These are phyloP conservation scores for Penicillium palitans DNA, from an alignment of 2,329 filamentous ascomycete genomes.

Conservation along the genomic window DNA sequence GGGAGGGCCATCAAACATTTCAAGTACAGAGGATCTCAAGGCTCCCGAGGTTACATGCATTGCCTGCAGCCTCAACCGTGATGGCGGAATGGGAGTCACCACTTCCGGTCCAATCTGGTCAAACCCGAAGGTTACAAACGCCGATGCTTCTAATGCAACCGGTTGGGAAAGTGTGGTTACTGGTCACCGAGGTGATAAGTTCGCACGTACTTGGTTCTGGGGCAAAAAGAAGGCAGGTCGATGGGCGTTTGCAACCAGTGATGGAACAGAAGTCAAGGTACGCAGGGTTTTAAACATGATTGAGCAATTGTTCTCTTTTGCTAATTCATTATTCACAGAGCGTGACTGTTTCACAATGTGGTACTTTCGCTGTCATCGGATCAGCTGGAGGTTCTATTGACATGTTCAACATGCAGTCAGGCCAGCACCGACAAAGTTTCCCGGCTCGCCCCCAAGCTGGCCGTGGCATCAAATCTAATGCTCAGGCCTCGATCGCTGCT, in stretches of 20 bases:
- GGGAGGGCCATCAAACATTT: slow-evolving; percentile 26
- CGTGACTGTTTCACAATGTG: slow-evolving; percentile 85
- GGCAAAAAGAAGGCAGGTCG: slow-evolving; percentile 87
- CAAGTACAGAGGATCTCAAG: slow-evolving; percentile 58
- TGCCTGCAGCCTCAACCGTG: slow-evolving; percentile 86
- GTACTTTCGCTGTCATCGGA: slow-evolving; percentile 88
- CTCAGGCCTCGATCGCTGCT: slow-evolving; percentile 40
- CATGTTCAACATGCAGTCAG: slow-evolving; percentile 96
- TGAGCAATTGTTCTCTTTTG: slow-evolving; percentile 1
- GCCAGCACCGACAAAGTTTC: slow-evolving; percentile 81
- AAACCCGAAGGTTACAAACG: slow-evolving; percentile 66
- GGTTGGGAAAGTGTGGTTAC: slow-evolving; percentile 98
- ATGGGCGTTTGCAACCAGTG: slow-evolving; percentile 87
- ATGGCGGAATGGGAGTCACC: slow-evolving; percentile 86
- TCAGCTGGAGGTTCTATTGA: slow-evolving; percentile 81
- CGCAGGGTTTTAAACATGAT: slow-evolving; percentile 8
- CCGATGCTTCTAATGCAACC: slow-evolving; percentile 73
- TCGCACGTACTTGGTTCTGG: slow-evolving; percentile 97
- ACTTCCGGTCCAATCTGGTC: slow-evolving; percentile 82
- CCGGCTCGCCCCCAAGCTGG: slow-evolving; percentile 72
- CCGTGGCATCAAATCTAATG: slow-evolving; percentile 50
- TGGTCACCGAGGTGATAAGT: slow-evolving; percentile 80
- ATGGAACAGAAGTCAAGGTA: slow-evolving; percentile 71
- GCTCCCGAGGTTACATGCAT: slow-evolving; percentile 90
- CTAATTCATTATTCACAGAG: slow-evolving; percentile 52